These are phyloP conservation scores for Cryptococcus sp. DNA, from an alignment of 1,284 basidiomycete species.

Conservation along the genomic window DNA sequence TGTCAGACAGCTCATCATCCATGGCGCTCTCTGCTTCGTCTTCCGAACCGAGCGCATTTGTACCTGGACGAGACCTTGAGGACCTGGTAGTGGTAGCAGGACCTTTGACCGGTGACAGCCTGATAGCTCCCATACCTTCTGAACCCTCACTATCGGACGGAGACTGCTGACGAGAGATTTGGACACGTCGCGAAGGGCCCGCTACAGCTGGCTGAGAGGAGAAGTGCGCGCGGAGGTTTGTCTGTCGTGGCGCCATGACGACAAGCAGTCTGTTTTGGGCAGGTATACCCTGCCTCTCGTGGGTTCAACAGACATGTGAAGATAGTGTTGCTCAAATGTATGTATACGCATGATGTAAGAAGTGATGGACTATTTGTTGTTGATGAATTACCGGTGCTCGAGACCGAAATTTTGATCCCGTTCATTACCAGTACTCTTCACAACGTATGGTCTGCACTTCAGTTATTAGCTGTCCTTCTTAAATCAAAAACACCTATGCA, in stretches of 20 bases:
- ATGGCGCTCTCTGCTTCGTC: background rate
- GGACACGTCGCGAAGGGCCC: slow-evolving; percentile 5
- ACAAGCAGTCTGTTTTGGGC: background rate
- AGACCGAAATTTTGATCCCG: slow-evolving; percentile 1
- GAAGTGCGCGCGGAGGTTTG: slow-evolving; percentile 10
- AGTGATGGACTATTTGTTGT: background rate
- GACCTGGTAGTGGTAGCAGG: too few species aligned
- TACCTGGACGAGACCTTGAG: too few species aligned
- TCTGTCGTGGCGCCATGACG: slow-evolving; percentile 13
- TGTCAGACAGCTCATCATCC: too few species aligned
- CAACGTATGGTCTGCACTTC: background rate
- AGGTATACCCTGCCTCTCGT: too few species aligned
- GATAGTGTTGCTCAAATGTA: too few species aligned
- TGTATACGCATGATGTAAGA: too few species aligned
- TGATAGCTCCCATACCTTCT: slow-evolving; percentile 16
- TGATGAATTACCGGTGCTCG: background rate
- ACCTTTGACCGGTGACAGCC: slow-evolving; percentile 2
- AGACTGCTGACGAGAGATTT: background rate
- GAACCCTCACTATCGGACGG: slow-evolving; percentile 17
- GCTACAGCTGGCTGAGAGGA: background rate
- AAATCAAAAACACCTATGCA: background rate
- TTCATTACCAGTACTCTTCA: background rate
- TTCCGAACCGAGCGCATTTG: too few species aligned
- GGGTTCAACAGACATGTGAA: too few species aligned
- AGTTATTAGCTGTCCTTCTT: background rate